phyloP scores from a whole-genome alignment of 2,329 filamentous ascomycete species.

The Zymoseptoria passerinii region DNA sequence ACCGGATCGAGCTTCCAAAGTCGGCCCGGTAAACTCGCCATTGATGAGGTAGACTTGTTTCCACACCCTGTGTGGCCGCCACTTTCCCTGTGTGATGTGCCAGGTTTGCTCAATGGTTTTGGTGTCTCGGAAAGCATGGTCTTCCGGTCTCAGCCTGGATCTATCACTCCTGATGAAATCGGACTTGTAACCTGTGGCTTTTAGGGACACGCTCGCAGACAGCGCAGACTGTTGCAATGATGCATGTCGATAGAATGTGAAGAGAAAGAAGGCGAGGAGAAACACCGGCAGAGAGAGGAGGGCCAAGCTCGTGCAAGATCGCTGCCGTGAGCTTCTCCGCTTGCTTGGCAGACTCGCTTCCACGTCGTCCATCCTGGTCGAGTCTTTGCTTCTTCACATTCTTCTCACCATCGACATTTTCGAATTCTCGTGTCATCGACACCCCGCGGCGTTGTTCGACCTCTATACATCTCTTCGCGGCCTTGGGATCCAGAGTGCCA shows the following conservation, averaged over 20 bases:
- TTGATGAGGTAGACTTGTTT: slow-evolving; percentile 46
- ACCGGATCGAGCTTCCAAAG: slow-evolving; percentile 41
- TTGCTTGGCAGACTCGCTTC: not conserved
- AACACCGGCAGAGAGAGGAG: not conserved
- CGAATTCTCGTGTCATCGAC: no score
- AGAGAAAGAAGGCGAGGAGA: not conserved
- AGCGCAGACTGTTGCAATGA: not conserved
- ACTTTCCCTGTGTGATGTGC: slow-evolving; percentile 12
- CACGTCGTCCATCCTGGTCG: not conserved
- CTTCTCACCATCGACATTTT: not conserved
- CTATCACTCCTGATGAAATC: not conserved
- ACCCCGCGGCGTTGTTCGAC: not conserved
- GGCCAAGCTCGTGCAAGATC: not conserved
- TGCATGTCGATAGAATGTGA: not conserved
- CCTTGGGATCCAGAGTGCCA: not conserved
- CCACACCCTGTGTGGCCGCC: slow-evolving; percentile 40
- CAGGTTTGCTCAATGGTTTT: slow-evolving; percentile 11
- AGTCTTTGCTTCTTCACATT: not conserved
- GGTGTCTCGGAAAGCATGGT: slow-evolving; percentile 14
- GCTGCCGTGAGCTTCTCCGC: not conserved
- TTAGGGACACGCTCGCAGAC: not conserved
- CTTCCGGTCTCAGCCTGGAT: slow-evolving; percentile 11
- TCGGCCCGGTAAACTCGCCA: slow-evolving; percentile 44
- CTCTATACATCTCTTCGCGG: not conserved
- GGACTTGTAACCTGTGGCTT: not conserved